These are phyloP conservation scores for Capsella rubella DNA, from an alignment of 441 rosid species.

Conservation along the genomic window DNA sequence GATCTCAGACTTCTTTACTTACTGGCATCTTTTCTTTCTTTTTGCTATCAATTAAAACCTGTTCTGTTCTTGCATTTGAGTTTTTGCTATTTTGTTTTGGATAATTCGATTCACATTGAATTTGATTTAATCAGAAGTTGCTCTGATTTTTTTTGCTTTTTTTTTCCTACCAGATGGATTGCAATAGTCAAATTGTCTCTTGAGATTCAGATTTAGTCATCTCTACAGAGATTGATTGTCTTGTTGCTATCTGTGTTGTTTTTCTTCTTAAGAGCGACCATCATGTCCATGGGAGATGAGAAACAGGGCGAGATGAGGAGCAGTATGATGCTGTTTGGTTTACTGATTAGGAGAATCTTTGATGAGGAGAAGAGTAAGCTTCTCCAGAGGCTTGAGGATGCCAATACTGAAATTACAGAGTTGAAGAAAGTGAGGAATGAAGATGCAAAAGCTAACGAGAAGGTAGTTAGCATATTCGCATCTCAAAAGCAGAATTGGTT, in stretches of 20 bases:
- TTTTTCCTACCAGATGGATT: slow-evolving; percentile 23
- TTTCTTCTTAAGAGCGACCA: slow-evolving; percentile 46
- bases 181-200: slow-evolving; percentile 4
- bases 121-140: neutral
- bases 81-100: neutral
- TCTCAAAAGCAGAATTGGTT: slow-evolving; percentile 89
- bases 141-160: neutral
- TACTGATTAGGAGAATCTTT: slow-evolving; percentile 72
- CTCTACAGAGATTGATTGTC: slow-evolving; percentile 56
- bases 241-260: slow-evolving; percentile 50
- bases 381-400: slow-evolving; percentile 57
- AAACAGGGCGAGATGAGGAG: slow-evolving; percentile 59
- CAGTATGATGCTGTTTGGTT: slow-evolving; percentile 72
- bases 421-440: slow-evolving; percentile 69
- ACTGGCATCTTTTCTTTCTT: slow-evolving; percentile 14
- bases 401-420: slow-evolving; percentile 62
- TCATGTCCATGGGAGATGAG: slow-evolving; percentile 49
- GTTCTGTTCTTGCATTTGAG: slow-evolving; percentile 15
- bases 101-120: neutral
- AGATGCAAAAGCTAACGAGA: slow-evolving; percentile 94
- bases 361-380: slow-evolving; percentile 54
- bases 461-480: slow-evolving; percentile 83
- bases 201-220: slow-evolving; percentile 51
- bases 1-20: slow-evolving; percentile 34
- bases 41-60: neutral